phyloP scores from a whole-genome alignment of 257 asterid species.

The Plantago elongata region DNA sequence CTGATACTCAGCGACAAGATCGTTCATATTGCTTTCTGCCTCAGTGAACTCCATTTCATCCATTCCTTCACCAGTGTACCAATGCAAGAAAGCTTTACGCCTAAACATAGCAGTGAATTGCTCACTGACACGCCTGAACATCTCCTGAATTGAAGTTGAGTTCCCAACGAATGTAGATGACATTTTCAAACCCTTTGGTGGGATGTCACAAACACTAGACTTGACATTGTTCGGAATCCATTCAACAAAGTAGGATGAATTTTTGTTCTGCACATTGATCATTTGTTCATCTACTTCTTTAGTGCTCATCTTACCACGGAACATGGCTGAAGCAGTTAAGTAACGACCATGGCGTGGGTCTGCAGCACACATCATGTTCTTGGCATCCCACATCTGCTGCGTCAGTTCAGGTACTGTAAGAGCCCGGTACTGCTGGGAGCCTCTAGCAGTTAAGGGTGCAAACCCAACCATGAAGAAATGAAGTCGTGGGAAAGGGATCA shows the following conservation, averaged over 20 bases:
- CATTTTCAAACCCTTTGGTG: slow-evolving; percentile 42
- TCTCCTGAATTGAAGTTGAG: slow-evolving; percentile 47
- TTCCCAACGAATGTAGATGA: slow-evolving; percentile 43
- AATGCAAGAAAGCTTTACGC: slow-evolving; percentile 45
- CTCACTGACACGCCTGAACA: slow-evolving; percentile 50
- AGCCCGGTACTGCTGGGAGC: slow-evolving; percentile 41
- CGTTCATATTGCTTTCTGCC: slow-evolving; percentile 42
- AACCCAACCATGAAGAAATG: slow-evolving; percentile 43
- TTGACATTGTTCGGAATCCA: slow-evolving; percentile 44
- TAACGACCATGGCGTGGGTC: slow-evolving; percentile 33
- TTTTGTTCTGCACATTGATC: slow-evolving; percentile 36
- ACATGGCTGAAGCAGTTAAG: slow-evolving; percentile 36
- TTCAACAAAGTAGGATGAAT: slow-evolving; percentile 34
- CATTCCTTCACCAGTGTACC: slow-evolving; percentile 42
- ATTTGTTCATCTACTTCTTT: slow-evolving; percentile 40
- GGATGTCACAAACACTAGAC: slow-evolving; percentile 45
- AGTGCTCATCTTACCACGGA: slow-evolving; percentile 44
- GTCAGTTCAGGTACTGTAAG: slow-evolving; percentile 37
- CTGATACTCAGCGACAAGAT: slow-evolving; percentile 48
- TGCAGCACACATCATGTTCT: slow-evolving; percentile 42
- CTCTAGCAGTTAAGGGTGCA: slow-evolving; percentile 36
- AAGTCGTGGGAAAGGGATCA: slow-evolving; percentile 38
- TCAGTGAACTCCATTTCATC: slow-evolving; percentile 38
- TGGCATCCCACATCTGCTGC: slow-evolving; percentile 42
- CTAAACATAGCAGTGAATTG: slow-evolving; percentile 44